These are phyloP conservation scores for Lobosporangium transversale DNA, from an alignment of 192 early-diverging fungal genomes.

Conservation along the genomic window DNA sequence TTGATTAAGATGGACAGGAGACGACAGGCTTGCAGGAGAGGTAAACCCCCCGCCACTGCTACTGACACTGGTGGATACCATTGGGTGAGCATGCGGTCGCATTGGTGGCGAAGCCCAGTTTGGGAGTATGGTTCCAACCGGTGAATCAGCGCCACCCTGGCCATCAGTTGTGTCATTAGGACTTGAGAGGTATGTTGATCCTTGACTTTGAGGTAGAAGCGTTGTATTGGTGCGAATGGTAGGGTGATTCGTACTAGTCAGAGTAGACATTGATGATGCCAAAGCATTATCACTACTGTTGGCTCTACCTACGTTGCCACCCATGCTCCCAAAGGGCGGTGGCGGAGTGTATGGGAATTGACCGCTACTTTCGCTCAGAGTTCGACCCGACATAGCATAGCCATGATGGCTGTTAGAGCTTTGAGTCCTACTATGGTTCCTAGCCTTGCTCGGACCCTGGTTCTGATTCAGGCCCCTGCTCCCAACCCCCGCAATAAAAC, in stretches of 20 bases:
- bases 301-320: neutral
- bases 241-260: neutral
- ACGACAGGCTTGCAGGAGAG: conserved; percentile 28
- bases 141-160: conserved; percentile 19
- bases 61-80: conserved; percentile 28
- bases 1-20: conserved; percentile 28
- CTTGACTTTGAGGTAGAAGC: conserved; percentile 22
- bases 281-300: neutral
- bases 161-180: conserved; percentile 11
- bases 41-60: conserved; percentile 27
- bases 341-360: conserved; percentile 3
- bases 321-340: neutral
- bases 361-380: conserved; percentile 25
- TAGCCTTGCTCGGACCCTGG: neutral
- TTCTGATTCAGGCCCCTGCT: conserved; percentile 5
- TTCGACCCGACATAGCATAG: conserved; percentile 19
- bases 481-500: neutral
- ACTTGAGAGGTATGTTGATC: conserved; percentile 30
- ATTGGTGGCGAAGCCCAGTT: conserved; percentile 38
- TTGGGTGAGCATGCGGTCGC: conserved; percentile 10
- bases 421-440: conserved; percentile 19
- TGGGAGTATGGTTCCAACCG: conserved; percentile 6
- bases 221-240: neutral
- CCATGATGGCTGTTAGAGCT: conserved; percentile 36
- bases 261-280: neutral